Evolutionary conservation across 208 protist species (phyloP), one percentile per base, ranked within the genome.

Genomic region (Trichomonas tenax): DNA sequence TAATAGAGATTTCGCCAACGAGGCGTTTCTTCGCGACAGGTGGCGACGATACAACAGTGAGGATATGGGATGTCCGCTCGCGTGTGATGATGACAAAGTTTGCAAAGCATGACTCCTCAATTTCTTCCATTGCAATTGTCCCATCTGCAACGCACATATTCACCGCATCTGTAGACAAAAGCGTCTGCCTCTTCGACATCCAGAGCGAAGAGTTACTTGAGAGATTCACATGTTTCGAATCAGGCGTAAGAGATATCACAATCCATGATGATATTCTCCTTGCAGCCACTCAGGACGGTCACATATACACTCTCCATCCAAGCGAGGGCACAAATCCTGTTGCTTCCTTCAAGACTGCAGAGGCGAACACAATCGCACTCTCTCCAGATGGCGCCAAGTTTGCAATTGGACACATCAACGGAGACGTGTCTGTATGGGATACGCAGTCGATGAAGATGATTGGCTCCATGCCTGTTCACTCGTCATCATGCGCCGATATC

Each of bases 1-100:
- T 36, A 45, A 0, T 45, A 34, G 82, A 90, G 48, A 48, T 90
- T n/a, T 3, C 82, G n/a, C 82, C 82, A 90, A 45, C 82, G 11
- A 45, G 41, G 23, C 49, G 96, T 96, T 98, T 98, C 44, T 97
- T 98, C 51, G 96, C 98, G 38, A 97, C 97, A 58, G 97, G 97
- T 51, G 97, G 95, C 11, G 45, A 36, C 26, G 96, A 97, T 36
- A 97, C 97, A 17, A 97, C 98, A 1, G 97, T 98, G 26, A 21
- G 97, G 48, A 95, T 98, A 21, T 98, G 97, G 97, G 96, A 97
- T 34, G 96, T 98, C 26, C 36, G 96, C 38, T 97, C 63, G 3
- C 96, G 97, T 46, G 82, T 96, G 21, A 49, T 98, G 44, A 34
- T 97, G 41, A 96, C 38, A 34, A 96, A 98, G 41, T 96, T 97